Evolutionary conservation across 2,329 filamentous ascomycete species (phyloP).

Genomic region (Sarocladiaceae sp.): DNA sequence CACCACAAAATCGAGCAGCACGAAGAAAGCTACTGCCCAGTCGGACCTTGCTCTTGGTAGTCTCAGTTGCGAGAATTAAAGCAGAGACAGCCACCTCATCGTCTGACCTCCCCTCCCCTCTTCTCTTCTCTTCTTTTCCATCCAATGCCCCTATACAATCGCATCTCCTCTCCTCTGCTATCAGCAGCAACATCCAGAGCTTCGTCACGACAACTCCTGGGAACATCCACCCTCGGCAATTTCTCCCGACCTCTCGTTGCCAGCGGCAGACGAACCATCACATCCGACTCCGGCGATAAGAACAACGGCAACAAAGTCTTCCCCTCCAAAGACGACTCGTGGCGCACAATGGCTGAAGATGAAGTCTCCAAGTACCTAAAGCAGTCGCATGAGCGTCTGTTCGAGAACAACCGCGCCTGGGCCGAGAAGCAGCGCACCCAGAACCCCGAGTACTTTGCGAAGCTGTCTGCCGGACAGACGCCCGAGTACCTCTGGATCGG

Average conservation of each 20-base stretch:
- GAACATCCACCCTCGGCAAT: background rate
- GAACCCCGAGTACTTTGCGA: constrained; percentile 62
- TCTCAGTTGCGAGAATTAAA: constrained; percentile 9
- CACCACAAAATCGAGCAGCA: background rate
- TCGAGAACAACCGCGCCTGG: constrained; percentile 66
- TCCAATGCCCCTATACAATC: background rate
- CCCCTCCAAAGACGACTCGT: constrained; percentile 13
- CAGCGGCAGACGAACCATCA: background rate
- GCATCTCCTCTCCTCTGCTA: constrained; percentile 1
- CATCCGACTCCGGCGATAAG: constrained; percentile 7
- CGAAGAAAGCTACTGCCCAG: background rate
- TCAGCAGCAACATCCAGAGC: constrained; percentile 6
- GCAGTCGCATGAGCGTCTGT: constrained; percentile 62
- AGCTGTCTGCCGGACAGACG: constrained; percentile 59
- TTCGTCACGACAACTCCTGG: constrained; percentile 7
- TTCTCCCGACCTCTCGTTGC: background rate
- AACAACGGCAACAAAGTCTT: constrained; percentile 10
- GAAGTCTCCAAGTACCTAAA: constrained; percentile 53
- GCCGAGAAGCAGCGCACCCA: constrained; percentile 51
- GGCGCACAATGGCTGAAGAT: constrained; percentile 29
- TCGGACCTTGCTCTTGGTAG: constrained; percentile 4
- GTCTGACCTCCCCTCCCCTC: background rate
- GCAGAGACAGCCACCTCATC: background rate
- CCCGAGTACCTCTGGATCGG: constrained; percentile 84
- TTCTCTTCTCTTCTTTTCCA: background rate